Percentiles rank a stretch among this genome's conserved stretches.
Evolutionary conservation across 1,139 yeast species (phyloP).

Genomic region (Candida sp.): DNA sequence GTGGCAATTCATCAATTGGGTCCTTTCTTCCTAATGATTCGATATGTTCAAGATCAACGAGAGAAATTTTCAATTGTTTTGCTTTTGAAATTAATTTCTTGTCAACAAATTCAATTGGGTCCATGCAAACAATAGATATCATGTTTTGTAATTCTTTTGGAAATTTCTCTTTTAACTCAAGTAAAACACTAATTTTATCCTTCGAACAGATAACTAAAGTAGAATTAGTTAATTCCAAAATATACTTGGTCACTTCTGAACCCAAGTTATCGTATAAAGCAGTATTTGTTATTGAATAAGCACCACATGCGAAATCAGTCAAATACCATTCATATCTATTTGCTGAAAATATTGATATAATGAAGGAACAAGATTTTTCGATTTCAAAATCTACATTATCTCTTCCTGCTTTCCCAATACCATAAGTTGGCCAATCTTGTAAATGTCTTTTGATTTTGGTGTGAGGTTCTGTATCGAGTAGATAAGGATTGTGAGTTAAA

Average conservation of each 20-base stretch:
- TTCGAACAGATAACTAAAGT: constrained; percentile 23
- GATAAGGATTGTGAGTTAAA: constrained; percentile 18
- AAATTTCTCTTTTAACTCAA: constrained; percentile 13
- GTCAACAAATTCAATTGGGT: constrained; percentile 17
- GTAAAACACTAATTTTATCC: constrained; percentile 16
- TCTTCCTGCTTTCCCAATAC: constrained; percentile 8
- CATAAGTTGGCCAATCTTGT: constrained; percentile 11
- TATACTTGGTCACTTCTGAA: constrained; percentile 17
- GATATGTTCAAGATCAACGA: constrained; percentile 50
- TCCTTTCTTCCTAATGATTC: constrained; percentile 43
- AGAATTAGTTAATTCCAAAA: constrained; percentile 20
- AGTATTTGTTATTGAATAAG: constrained; percentile 24
- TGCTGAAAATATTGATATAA: constrained; percentile 22
- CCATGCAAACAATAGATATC: constrained; percentile 23
- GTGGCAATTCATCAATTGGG: constrained; percentile 41
- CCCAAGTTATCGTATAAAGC: constrained; percentile 29
- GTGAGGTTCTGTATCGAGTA: constrained; percentile 14
- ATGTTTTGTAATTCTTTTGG: constrained; percentile 19
- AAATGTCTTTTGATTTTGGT: constrained; percentile 16
- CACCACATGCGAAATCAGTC: constrained; percentile 24
- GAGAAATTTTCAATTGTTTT: constrained; percentile 16
- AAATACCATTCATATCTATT: constrained; percentile 27
- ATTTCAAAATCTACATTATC: constrained; percentile 15
- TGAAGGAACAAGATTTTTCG: constrained; percentile 13
- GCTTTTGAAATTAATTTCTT: constrained; percentile 24